phyloP scores from a whole-genome alignment of 371 early-diverging fungal species.

The Apophysomyces ossiformis region DNA sequence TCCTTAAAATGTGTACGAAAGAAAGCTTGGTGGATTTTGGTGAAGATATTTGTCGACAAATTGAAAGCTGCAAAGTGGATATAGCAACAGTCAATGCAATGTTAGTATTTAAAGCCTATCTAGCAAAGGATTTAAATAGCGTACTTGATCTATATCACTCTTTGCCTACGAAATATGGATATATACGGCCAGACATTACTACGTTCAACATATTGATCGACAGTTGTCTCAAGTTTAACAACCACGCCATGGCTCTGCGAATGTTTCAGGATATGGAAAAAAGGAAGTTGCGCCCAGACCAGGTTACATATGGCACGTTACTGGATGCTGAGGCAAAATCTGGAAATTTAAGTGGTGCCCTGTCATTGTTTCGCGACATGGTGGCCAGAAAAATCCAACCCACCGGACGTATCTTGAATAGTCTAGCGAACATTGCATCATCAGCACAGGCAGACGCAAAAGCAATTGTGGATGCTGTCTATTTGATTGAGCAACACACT shows the following conservation, averaged over 20 bases:
- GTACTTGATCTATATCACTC: constrained; percentile 30
- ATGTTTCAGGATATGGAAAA: constrained; percentile 44
- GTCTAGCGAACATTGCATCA: constrained; percentile 32
- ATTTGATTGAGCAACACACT: constrained; percentile 11
- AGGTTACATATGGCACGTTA: constrained; percentile 58
- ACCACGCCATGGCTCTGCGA: constrained; percentile 35
- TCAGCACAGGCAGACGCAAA: constrained; percentile 7
- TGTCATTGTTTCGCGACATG: constrained; percentile 47
- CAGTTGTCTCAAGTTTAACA: constrained; percentile 37
- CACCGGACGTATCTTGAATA: constrained; percentile 37
- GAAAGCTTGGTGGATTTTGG: constrained; percentile 26
- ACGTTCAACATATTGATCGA: constrained; percentile 53
- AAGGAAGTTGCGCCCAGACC: constrained; percentile 40
- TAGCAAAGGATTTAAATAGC: constrained; percentile 15
- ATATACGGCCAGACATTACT: constrained; percentile 30
- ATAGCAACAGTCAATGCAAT: constrained; percentile 38
- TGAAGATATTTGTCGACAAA: constrained; percentile 1
- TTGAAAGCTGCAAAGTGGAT: constrained; percentile 19
- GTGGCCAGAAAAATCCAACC: constrained; percentile 29
- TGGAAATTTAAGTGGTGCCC: constrained; percentile 39
- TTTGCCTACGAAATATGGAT: constrained; percentile 22
- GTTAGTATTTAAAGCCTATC: constrained; percentile 26
- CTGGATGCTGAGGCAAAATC: constrained; percentile 46
- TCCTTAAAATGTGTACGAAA: constrained; percentile 47
- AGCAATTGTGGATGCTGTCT: not conserved